Base-by-base conservation (phyloP, 495 filamentous ascomycete genomes). In the Penicillium coffeae region DNA sequence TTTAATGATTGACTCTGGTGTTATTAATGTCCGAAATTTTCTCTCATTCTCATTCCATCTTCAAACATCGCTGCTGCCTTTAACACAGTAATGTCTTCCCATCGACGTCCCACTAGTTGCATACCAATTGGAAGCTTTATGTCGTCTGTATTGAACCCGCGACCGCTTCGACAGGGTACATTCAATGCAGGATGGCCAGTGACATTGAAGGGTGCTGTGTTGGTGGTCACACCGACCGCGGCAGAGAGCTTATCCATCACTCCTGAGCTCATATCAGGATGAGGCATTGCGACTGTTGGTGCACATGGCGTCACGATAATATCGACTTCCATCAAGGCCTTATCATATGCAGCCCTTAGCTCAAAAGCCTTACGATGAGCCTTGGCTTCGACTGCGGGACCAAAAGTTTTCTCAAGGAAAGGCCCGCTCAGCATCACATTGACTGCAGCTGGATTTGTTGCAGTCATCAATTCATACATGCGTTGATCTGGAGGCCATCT, bases 161-260 rank as follows among this genome's bases (percentile, higher is more conserved):
- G 51, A 12, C 69, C 63, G 42, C 76, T 74, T 0, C 78, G 77
- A 32, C 76, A 68, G 2, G 79, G 80, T 14, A 83, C 54, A 45
- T 65, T 76, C 46, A 84, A 35, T 2, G 71, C 78, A 1, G 80
- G 79, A 64, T 83, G 78, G 0, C 79, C 79, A 2, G 77, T 76
- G 13, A 64, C 59, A 65, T 82, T 79, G 41, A 81, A 81, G 9
- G 70, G 66, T 22, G 70, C 69, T 0, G 79, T 83, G 48, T 82
- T 81, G 10, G 56, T 64, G 8, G 72, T 68, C 37, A 75, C 47
- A 1, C 77, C 75, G 6, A 67, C 54, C 7, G 69, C 62, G 12
- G 55, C 57, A 2, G 42, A 52, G 6, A 73, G 27, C 48, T 68
- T 71, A 15, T 64, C 64, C 51, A 71, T 49, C 8, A 60, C 20